Conservation (phyloP, 371 early-diverging fungal species). For the Rhizopus delemar region DNA sequence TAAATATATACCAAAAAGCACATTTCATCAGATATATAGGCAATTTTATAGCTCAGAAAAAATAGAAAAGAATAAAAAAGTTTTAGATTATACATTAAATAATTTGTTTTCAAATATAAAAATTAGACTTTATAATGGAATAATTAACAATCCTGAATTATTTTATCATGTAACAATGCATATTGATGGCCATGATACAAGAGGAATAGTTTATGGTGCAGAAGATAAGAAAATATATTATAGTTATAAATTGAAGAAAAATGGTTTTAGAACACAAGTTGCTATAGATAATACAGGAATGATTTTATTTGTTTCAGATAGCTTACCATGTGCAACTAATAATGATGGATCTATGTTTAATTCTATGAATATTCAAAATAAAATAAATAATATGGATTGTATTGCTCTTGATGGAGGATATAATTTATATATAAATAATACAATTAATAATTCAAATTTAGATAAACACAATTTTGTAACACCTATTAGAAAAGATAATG, state of each 20-base stretch:
- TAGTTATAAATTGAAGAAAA: conserved; percentile 11
- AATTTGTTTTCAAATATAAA: conserved; percentile 8
- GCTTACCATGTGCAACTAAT: background rate
- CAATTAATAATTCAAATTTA: background rate
- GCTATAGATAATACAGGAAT: conserved; percentile 10
- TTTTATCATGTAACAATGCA: conserved; percentile 15
- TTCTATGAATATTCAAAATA: conserved; percentile 14
- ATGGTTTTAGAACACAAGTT: conserved; percentile 14
- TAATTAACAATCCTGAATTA: conserved; percentile 4
- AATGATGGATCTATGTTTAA: conserved; percentile 18
- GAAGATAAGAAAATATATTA: background rate
- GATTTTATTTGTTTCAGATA: conserved; percentile 2
- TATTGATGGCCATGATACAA: conserved; percentile 20
- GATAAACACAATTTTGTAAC: conserved; percentile 16
- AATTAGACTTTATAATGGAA: conserved; percentile 7
- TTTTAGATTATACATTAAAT: conserved; percentile 1
- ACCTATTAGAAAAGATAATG: conserved; percentile 20
- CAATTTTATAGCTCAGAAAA: conserved; percentile 9
- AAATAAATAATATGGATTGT: background rate
- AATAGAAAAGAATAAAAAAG: conserved; percentile 11
- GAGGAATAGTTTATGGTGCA: conserved; percentile 7
- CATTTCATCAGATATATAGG: conserved; percentile 18
- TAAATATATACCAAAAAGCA: conserved; percentile 8
- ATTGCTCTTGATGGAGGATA: conserved; percentile 13
- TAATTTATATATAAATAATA: conserved; percentile 2